phyloP scores from a whole-genome alignment of 352 stramenopile genomes.

The Vaucheria bursata region DNA sequence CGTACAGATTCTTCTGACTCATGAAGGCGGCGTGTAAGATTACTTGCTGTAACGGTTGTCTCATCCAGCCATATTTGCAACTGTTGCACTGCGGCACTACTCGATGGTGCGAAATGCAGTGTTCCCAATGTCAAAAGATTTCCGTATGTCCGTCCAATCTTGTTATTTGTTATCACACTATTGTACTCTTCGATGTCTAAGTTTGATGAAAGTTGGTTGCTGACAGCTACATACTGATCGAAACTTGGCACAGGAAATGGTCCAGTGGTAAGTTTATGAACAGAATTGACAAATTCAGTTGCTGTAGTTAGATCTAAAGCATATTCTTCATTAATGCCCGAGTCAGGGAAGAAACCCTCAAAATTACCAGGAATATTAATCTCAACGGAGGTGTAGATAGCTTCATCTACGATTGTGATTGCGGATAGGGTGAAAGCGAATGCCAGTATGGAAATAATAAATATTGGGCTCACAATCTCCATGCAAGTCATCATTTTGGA shows the following conservation, averaged over 20 bases:
- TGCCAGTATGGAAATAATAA: slow-evolving; percentile 30
- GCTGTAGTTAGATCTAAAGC: neutral
- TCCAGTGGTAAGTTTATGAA: slow-evolving; percentile 30
- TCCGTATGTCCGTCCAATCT: slow-evolving; percentile 47
- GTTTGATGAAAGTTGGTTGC: slow-evolving; percentile 15
- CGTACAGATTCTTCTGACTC: slow-evolving; percentile 36
- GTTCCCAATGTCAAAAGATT: slow-evolving; percentile 53
- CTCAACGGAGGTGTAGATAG: slow-evolving; percentile 24
- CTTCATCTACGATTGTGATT: neutral
- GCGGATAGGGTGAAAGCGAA: slow-evolving; percentile 30
- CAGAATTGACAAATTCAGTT: neutral
- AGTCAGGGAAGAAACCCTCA: slow-evolving; percentile 12
- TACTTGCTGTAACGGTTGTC: slow-evolving; percentile 21
- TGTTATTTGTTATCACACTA: slow-evolving; percentile 44
- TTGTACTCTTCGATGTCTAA: slow-evolving; percentile 35
- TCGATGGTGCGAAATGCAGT: slow-evolving; percentile 48
- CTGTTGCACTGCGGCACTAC: slow-evolving; percentile 14
- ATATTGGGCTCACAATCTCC: slow-evolving; percentile 21
- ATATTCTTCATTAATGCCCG: slow-evolving; percentile 4
- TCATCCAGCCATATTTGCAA: slow-evolving; percentile 45
- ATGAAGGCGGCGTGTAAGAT: slow-evolving; percentile 31
- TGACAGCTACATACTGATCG: slow-evolving; percentile 43
- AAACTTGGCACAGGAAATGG: slow-evolving; percentile 49
- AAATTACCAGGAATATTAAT: slow-evolving; percentile 26
- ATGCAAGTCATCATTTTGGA: slow-evolving; percentile 31